Percentiles rank a stretch among this genome's conserved stretches.
Evolutionary conservation across 179 eudicot genomes (phyloP).

Genomic region (Actinidia arguta): DNA sequence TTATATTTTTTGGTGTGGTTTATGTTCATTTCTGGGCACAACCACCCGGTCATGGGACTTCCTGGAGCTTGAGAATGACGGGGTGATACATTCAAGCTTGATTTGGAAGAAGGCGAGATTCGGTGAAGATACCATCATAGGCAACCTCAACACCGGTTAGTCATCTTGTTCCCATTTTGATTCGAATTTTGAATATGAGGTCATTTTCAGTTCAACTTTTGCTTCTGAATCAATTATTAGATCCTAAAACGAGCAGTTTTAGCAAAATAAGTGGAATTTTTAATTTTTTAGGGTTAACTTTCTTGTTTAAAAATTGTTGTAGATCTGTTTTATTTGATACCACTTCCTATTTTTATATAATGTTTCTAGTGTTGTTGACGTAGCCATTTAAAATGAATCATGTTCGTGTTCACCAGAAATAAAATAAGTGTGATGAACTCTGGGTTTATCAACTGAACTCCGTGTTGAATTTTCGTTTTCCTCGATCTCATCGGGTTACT

Average conservation of each 20-base stretch:
- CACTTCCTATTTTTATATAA: background rate
- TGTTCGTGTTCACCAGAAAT: background rate
- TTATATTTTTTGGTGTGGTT: no score
- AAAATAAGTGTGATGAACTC: background rate
- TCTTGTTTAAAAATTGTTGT: slow-evolving; percentile 5
- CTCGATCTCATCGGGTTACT: slow-evolving; percentile 8
- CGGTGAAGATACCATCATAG: slow-evolving; percentile 79
- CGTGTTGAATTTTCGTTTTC: slow-evolving; percentile 5
- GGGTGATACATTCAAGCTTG: slow-evolving; percentile 40
- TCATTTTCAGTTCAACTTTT: background rate
- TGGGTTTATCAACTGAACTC: background rate
- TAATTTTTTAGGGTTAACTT: no score
- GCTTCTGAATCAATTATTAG: background rate
- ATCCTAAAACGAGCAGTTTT: background rate
- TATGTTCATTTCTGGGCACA: no score
- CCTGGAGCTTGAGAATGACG: slow-evolving; percentile 59
- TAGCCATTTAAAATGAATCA: background rate
- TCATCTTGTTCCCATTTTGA: background rate
- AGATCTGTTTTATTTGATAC: background rate
- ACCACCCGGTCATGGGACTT: slow-evolving; percentile 92
- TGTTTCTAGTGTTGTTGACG: slow-evolving; percentile 30
- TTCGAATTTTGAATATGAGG: background rate
- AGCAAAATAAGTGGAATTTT: background rate
- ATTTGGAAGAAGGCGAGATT: slow-evolving; percentile 66
- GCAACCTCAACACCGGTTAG: slow-evolving; percentile 80